phyloP scores from a whole-genome alignment of 2,329 filamentous ascomycete species.

The Cordyceps cateniannulata region DNA sequence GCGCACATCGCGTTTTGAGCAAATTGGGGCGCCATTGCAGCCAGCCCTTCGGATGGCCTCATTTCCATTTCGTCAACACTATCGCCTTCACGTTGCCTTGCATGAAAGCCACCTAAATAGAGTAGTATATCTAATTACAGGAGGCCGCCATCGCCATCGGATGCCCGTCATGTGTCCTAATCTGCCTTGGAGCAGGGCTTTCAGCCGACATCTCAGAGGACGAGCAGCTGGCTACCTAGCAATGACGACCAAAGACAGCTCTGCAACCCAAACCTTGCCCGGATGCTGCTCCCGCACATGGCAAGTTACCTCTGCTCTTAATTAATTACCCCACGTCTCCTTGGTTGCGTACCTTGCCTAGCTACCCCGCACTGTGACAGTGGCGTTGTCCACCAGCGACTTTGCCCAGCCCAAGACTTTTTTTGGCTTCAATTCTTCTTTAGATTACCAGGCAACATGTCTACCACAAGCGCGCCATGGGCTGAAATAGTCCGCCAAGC shows the following conservation, averaged over 20 bases:
- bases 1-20: not conserved
- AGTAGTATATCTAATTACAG: not conserved
- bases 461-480: not conserved
- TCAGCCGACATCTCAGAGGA: not conserved
- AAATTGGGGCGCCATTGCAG: not conserved
- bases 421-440: too few relatives aligned
- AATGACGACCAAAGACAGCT: too few relatives aligned
- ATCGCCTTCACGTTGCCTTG: constrained; percentile 2
- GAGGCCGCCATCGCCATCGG: not conserved
- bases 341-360: not conserved
- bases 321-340: not conserved
- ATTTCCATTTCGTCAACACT: not conserved
- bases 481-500: not conserved
- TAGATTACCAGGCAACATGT: too few relatives aligned
- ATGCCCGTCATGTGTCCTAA: too few relatives aligned
- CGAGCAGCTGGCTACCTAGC: too few relatives aligned
- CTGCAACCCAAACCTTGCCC: not conserved
- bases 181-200: not conserved
- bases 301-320: not conserved
- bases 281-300: not conserved
- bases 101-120: not conserved
- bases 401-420: too few relatives aligned
- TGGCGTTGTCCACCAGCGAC: too few relatives aligned
- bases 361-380: constrained; percentile 1
- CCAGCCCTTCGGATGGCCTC: not conserved